These are phyloP conservation scores for Microcyclospora pomicola DNA, from an alignment of 2,329 filamentous ascomycete genomes.

Conservation along the genomic window DNA sequence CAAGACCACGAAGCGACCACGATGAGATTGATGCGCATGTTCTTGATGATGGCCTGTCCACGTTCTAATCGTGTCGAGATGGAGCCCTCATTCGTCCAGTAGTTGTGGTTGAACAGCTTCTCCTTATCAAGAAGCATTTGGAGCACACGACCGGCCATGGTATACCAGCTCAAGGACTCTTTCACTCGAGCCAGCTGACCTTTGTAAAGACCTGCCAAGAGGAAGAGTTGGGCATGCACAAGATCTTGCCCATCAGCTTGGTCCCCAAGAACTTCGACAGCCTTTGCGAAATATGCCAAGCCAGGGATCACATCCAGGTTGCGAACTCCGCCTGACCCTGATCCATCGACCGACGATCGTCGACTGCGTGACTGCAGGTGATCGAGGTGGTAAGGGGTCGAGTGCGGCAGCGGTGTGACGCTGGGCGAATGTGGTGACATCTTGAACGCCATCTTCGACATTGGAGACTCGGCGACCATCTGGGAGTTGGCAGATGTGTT, in stretches of 20 bases:
- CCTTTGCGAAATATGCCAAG: slow-evolving; percentile 76
- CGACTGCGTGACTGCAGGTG: slow-evolving; percentile 15
- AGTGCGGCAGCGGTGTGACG: slow-evolving; percentile 19
- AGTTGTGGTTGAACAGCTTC: slow-evolving; percentile 26
- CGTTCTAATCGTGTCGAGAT: slow-evolving; percentile 18
- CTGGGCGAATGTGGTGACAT: slow-evolving; percentile 28
- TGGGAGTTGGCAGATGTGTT: slow-evolving; percentile 24
- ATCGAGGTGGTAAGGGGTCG: slow-evolving; percentile 18
- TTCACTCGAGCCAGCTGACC: slow-evolving; percentile 76
- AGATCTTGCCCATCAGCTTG: slow-evolving; percentile 67
- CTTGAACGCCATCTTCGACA: slow-evolving; percentile 17
- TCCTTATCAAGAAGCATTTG: slow-evolving; percentile 65
- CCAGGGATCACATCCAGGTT: slow-evolving; percentile 72
- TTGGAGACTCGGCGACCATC: slow-evolving; percentile 16
- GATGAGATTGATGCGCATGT: slow-evolving; percentile 27
- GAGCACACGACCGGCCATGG: slow-evolving; percentile 44
- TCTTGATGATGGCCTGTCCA: slow-evolving; percentile 17
- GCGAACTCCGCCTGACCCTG: slow-evolving; percentile 8
- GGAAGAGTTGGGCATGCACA: slow-evolving; percentile 68
- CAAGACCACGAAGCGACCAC: slow-evolving; percentile 80
- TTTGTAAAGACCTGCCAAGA: slow-evolving; percentile 77
- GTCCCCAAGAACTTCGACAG: slow-evolving; percentile 72
- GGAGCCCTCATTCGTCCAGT: slow-evolving; percentile 24
- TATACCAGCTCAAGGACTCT: slow-evolving; percentile 66
- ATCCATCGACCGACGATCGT: slow-evolving; percentile 16